Evolutionary conservation across 306 rosid genomes (phyloP).

Genomic region (Citrullus amarus): DNA sequence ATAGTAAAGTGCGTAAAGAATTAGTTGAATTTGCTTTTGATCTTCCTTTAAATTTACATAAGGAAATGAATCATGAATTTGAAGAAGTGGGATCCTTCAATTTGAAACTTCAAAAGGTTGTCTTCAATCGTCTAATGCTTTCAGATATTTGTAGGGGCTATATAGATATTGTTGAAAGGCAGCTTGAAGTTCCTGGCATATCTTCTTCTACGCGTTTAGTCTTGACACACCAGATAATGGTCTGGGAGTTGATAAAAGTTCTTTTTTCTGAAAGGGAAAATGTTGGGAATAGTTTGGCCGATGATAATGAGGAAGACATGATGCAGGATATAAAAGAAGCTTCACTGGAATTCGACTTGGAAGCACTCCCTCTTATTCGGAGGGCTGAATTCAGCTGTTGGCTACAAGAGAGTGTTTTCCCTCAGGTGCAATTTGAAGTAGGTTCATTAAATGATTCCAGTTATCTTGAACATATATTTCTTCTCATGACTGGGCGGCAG

Average conservation of each 20-base stretch:
- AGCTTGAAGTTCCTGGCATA: conserved; percentile 61
- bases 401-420: conserved; percentile 84
- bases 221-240: conserved; percentile 81
- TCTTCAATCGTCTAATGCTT: conserved; percentile 42
- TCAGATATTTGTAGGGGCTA: conserved; percentile 70
- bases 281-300: conserved; percentile 34
- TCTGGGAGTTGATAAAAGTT: conserved; percentile 92
- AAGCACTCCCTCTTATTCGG: conserved; percentile 77
- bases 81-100: conserved; percentile 64
- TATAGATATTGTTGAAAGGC: conserved; percentile 64
- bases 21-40: conserved; percentile 55
- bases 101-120: conserved; percentile 65
- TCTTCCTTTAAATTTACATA: conserved; percentile 66
- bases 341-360: conserved; percentile 51
- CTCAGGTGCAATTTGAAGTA: conserved; percentile 65
- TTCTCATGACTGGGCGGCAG: conserved; percentile 75
- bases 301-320: conserved; percentile 84
- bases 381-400: conserved; percentile 96
- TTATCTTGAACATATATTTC: conserved; percentile 63
- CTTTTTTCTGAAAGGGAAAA: conserved; percentile 69
- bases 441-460: conserved; percentile 58
- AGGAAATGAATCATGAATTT: conserved; percentile 46
- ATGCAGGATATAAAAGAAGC: conserved; percentile 69
- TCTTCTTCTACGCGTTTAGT: conserved; percentile 41
- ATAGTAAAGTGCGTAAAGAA: conserved; percentile 54